Evolutionary conservation across 441 rosid species (phyloP).

Genomic region (Euphorbia schlechtendalii): DNA sequence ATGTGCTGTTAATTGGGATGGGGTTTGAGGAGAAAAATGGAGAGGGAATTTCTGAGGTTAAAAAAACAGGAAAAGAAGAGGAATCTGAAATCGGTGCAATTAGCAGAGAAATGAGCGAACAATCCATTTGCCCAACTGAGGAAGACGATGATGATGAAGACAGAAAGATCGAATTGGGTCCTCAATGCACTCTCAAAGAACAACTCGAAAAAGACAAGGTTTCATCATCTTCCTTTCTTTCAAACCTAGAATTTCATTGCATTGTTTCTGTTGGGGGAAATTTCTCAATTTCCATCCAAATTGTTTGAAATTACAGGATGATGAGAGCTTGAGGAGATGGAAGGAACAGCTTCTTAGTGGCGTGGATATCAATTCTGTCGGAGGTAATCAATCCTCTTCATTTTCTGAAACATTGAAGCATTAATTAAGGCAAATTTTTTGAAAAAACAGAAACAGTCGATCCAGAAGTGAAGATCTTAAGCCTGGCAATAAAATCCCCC

Average conservation of each 20-base stretch:
- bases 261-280: neutral
- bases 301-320: conserved; percentile 41
- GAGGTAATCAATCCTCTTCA: conserved; percentile 32
- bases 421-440: neutral
- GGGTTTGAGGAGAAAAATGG: conserved; percentile 23
- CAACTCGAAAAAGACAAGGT: conserved; percentile 65
- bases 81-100: neutral
- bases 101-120: conserved; percentile 42
- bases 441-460: conserved; percentile 49
- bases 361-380: conserved; percentile 62
- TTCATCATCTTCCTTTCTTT: neutral
- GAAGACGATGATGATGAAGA: conserved; percentile 50
- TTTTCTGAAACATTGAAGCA: neutral
- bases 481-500: conserved; percentile 54
- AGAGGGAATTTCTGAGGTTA: conserved; percentile 21
- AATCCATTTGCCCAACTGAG: conserved; percentile 36
- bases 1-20: conserved; percentile 65
- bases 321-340: conserved; percentile 87
- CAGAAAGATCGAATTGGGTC: conserved; percentile 54
- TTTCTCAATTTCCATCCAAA: neutral
- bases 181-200: conserved; percentile 64
- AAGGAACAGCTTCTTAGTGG: conserved; percentile 85
- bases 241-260: neutral
- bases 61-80: neutral
- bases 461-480: conserved; percentile 63